Base-by-base conservation (phyloP, 2,329 filamentous ascomycete genomes). In the Septoria petroselini region DNA sequence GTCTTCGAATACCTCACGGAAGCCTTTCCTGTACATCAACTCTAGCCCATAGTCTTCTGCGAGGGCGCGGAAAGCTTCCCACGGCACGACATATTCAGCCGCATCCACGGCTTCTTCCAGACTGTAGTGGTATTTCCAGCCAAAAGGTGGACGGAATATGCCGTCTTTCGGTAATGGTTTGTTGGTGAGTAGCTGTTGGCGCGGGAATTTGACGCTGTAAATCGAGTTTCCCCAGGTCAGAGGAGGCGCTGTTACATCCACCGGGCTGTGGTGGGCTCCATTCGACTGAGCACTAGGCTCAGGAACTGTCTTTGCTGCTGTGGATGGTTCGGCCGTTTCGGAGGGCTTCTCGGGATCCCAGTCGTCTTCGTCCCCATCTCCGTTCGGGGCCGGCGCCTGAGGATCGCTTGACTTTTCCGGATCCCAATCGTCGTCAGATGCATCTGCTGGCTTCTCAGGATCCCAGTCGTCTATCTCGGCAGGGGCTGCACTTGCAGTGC, bases 101-200 rank as follows among this genome's bases (percentile, higher is more conserved):
- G 95, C 88, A 68, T 97, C 91, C 15, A 98, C 93, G 0, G 93
- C 93, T 71, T 98, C 93, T 63, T 93, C 85, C 49, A 98, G 82
- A 69, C 90, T 95, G 75, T 95, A 98, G 65, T 83, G 95, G 73
- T 98, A 98, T 70, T 93, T 95, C 91, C 93, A 97, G 41, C 91
- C 93, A 66, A 90, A 97, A 0, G 93, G 89, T 4, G 93, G 93
- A 4, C 93, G 84, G 73, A 98, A 98, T 25, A 93, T 78, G 45
- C 93, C 93, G 66, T 96, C 89, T 15, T 82, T 77, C 3, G 91
- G 89, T 0, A 69, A 52, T 12, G 63, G 58, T 34, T 62, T 60
- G 11, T 52, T 44, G 23, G 57, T 55, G 7, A 65, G 48, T 29
- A 62, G 54, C 52, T 66, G 65, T 64, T 85, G 79, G 17, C 85